Percentiles rank a stretch among this genome's conserved stretches.
These are phyloP conservation scores for Trichoderma sp. DNA, from an alignment of 2,329 filamentous ascomycete species.

Conservation along the genomic window DNA sequence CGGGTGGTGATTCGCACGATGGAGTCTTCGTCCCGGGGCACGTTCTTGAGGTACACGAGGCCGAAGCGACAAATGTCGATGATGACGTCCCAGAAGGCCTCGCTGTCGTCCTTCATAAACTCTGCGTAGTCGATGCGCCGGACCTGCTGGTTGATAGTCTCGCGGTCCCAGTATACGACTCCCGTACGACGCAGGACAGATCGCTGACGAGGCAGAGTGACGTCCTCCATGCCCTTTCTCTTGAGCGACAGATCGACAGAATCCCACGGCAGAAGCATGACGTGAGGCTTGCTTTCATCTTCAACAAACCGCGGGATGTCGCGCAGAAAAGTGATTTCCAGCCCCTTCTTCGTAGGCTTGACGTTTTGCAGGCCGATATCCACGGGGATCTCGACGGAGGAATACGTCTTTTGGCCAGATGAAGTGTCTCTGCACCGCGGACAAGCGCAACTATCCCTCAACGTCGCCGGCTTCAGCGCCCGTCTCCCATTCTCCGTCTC, in stretches of 20 bases:
- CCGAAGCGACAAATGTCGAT: conserved; percentile 64
- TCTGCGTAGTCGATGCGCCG: conserved; percentile 65
- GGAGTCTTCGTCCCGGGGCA: conserved; percentile 65
- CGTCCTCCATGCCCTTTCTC: conserved; percentile 24
- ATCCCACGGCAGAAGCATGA: conserved; percentile 34
- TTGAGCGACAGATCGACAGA: conserved; percentile 38
- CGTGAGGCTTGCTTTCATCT: conserved; percentile 32
- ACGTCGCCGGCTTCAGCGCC: conserved; percentile 29
- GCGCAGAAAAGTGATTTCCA: conserved; percentile 60
- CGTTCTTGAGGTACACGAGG: conserved; percentile 71
- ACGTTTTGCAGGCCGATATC: conserved; percentile 35
- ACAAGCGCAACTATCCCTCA: conserved; percentile 58
- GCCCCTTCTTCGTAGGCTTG: conserved; percentile 35
- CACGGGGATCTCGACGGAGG: conserved; percentile 41
- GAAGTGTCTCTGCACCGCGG: conserved; percentile 51
- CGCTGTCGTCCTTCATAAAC: conserved; percentile 63
- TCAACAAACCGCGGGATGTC: conserved; percentile 39
- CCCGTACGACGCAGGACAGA: conserved; percentile 34
- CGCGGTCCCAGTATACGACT: conserved; percentile 43
- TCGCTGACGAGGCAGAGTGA: conserved; percentile 28
- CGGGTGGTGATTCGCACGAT: conserved; percentile 67
- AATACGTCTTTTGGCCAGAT: conserved; percentile 59
- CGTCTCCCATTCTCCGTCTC: conserved; percentile 25
- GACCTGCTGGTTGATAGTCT: conserved; percentile 41
- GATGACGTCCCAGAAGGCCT: conserved; percentile 59